Evolutionary conservation across 192 early-diverging fungal genomes (phyloP).

Genomic region (Coemansia sp.): DNA sequence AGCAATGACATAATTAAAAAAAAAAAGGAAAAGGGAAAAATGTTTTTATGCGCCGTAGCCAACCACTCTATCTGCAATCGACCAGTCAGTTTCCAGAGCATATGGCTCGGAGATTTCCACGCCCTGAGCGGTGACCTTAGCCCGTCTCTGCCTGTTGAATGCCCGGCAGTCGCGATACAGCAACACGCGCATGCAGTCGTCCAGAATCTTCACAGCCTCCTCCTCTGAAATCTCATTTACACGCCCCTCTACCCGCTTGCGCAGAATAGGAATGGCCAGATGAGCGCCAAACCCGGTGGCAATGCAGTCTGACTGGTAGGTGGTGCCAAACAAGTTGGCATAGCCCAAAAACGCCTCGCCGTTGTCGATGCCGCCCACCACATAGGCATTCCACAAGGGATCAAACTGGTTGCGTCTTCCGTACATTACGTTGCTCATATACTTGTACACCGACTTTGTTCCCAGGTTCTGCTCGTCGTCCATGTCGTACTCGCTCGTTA

Average conservation of each 20-base stretch:
- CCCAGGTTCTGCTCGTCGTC: slow-evolving; percentile 87
- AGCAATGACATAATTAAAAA: slow-evolving; percentile 9
- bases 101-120: slow-evolving; percentile 85
- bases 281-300: slow-evolving; percentile 94
- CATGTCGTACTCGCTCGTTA: slow-evolving; percentile 82
- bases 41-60: slow-evolving; percentile 68
- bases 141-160: slow-evolving; percentile 91
- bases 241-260: slow-evolving; percentile 84
- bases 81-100: slow-evolving; percentile 86
- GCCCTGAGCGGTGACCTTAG: slow-evolving; percentile 82
- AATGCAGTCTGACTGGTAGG: slow-evolving; percentile 85
- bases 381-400: slow-evolving; percentile 94
- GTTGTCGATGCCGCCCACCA: slow-evolving; percentile 83
- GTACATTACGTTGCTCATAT: slow-evolving; percentile 89
- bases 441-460: slow-evolving; percentile 88
- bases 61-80: slow-evolving; percentile 73
- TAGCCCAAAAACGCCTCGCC: slow-evolving; percentile 85
- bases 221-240: slow-evolving; percentile 86
- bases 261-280: slow-evolving; percentile 86
- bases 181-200: slow-evolving; percentile 89
- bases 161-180: slow-evolving; percentile 93
- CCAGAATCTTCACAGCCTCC: slow-evolving; percentile 79
- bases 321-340: slow-evolving; percentile 89
- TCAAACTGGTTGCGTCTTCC: slow-evolving; percentile 80
- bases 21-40: slow-evolving; percentile 6